Evolutionary conservation across 306 rosid genomes (phyloP).

Genomic region (Quercus gilva): DNA sequence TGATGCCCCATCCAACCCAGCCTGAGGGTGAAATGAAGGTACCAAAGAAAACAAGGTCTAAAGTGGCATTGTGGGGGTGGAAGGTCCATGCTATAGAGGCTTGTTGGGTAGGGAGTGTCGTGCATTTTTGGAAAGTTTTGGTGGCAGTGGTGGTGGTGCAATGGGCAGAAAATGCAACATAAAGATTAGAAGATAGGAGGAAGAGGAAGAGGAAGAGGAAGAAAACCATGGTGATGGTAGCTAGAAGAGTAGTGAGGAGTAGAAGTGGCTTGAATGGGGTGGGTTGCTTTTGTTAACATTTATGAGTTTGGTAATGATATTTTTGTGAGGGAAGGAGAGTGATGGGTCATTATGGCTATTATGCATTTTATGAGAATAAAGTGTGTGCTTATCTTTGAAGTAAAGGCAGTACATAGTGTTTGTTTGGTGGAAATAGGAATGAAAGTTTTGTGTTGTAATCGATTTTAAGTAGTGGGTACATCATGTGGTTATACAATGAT

Average conservation of each 20-base stretch:
- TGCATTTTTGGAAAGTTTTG: constrained; percentile 68
- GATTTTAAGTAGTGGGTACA: not conserved
- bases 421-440: constrained; percentile 47
- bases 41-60: constrained; percentile 82
- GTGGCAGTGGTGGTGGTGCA: constrained; percentile 63
- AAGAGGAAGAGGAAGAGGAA: constrained; percentile 32
- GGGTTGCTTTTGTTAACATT: constrained; percentile 34
- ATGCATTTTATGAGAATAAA: constrained; percentile 11
- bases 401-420: constrained; percentile 33
- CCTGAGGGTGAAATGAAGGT: constrained; percentile 95
- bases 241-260: not conserved
- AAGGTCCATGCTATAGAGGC: constrained; percentile 98
- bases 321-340: not conserved
- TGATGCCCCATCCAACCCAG: constrained; percentile 94
- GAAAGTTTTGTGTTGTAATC: not conserved
- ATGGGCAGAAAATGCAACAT: constrained; percentile 48
- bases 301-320: constrained; percentile 38
- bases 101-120: constrained; percentile 82
- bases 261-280: constrained; percentile 12
- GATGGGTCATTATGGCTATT: constrained; percentile 35
- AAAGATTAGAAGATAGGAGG: constrained; percentile 28
- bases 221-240: constrained; percentile 32
- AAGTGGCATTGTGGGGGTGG: constrained; percentile 62
- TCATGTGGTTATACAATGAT: not conserved
- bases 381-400: constrained; percentile 77